Conservation (phyloP, 179 eudicot genomes). For the Camellia oleifera region DNA sequence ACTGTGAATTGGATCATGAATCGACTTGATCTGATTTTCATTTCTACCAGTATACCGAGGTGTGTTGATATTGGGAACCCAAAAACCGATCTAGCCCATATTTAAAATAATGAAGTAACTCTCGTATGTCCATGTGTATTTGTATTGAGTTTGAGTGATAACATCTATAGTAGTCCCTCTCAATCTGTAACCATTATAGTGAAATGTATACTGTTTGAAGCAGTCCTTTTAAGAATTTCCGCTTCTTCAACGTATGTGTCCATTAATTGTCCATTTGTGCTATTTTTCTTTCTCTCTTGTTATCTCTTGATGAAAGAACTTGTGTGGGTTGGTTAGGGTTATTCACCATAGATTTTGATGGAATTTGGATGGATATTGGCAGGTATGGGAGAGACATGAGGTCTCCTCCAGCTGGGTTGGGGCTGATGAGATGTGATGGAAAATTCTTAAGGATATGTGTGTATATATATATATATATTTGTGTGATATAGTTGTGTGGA, state of each 20-base stretch:
- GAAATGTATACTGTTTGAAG: slow-evolving; percentile 10
- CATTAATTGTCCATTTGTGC: background rate
- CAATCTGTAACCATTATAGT: slow-evolving; percentile 13
- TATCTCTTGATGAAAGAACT: background rate
- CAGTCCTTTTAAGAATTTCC: slow-evolving; percentile 12
- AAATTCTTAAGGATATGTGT: slow-evolving; percentile 47
- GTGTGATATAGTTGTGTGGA: background rate
- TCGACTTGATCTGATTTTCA: too few relatives aligned
- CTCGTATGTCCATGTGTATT: background rate
- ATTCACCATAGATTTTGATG: background rate
- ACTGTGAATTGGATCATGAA: too few relatives aligned
- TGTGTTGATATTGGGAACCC: too few relatives aligned
- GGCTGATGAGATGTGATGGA: slow-evolving; percentile 35
- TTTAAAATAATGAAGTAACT: background rate
- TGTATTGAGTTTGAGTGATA: background rate
- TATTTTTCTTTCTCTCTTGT: background rate
- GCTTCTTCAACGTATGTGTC: slow-evolving; percentile 6
- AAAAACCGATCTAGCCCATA: too few relatives aligned
- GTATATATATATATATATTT: background rate
- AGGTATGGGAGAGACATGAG: slow-evolving; percentile 19
- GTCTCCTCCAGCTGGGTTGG: slow-evolving; percentile 33
- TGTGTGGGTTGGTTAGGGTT: background rate
- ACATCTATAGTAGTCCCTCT: background rate
- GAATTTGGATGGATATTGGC: slow-evolving; percentile 21
- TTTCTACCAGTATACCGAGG: too few relatives aligned